Percentiles rank a stretch among this genome's conserved stretches.
phyloP scores from a whole-genome alignment of 768 basidiomycete species.

The Rhodosporidiobolus sp. region DNA sequence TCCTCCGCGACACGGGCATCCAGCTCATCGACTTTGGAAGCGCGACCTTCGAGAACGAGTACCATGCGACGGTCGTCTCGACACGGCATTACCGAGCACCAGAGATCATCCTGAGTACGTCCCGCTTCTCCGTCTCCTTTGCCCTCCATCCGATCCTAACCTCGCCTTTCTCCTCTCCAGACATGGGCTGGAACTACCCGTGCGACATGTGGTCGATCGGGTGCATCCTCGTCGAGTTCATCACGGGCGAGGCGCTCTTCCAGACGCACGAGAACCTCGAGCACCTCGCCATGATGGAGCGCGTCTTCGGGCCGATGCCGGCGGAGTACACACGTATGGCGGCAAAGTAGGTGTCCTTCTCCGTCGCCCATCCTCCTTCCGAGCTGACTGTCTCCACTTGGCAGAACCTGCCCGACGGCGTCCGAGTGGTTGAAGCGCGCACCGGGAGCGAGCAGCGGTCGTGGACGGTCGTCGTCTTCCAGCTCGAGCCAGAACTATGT shows the following conservation, averaged over 20 bases:
- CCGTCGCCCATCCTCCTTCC: background rate
- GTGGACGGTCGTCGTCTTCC: background rate
- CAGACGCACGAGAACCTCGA: slow-evolving; percentile 99
- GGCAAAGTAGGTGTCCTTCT: slow-evolving; percentile 56
- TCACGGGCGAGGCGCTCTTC: slow-evolving; percentile 95
- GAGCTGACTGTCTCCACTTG: background rate
- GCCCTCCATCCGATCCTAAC: background rate
- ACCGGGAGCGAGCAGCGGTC: slow-evolving; percentile 53
- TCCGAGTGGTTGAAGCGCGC: slow-evolving; percentile 87
- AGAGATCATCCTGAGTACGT: slow-evolving; percentile 92
- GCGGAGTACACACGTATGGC: slow-evolving; percentile 52
- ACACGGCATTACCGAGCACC: slow-evolving; percentile 98
- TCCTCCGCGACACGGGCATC: slow-evolving; percentile 83
- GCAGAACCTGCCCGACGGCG: background rate
- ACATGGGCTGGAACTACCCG: slow-evolving; percentile 95
- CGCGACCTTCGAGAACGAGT: slow-evolving; percentile 95
- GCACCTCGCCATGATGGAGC: slow-evolving; percentile 99
- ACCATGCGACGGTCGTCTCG: slow-evolving; percentile 95
- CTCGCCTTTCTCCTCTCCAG: slow-evolving; percentile 53
- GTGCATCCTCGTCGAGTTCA: slow-evolving; percentile 98
- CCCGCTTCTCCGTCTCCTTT: background rate
- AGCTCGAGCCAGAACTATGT: background rate
- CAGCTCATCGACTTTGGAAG: slow-evolving; percentile 97
- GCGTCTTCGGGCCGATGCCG: slow-evolving; percentile 98
- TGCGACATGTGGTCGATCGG: slow-evolving; percentile 98